These are phyloP conservation scores for Candida sp. DNA, from an alignment of 1,139 yeast genomes.

Conservation along the genomic window DNA sequence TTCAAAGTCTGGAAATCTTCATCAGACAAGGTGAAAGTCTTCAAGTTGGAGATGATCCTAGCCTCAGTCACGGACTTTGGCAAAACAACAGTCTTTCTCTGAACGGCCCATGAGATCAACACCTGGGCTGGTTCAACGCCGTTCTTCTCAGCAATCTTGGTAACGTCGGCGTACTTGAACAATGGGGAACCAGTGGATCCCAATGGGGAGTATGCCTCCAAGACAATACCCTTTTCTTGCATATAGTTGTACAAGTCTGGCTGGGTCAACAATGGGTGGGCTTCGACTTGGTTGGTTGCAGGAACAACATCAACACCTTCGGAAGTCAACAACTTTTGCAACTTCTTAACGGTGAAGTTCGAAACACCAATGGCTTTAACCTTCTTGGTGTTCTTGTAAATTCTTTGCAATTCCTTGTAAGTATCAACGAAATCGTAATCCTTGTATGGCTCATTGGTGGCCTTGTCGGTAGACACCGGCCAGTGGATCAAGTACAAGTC, in stretches of 20 bases:
- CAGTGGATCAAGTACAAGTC: conserved; percentile 88
- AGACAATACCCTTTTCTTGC: conserved; percentile 44
- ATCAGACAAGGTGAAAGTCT: conserved; percentile 31
- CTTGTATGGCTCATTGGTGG: conserved; percentile 23
- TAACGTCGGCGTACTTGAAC: conserved; percentile 43
- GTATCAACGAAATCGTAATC: conserved; percentile 68
- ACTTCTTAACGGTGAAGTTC: conserved; percentile 51
- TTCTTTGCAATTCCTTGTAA: conserved; percentile 69
- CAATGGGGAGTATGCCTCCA: conserved; percentile 65
- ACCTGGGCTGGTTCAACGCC: conserved; percentile 47
- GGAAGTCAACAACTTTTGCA: conserved; percentile 50
- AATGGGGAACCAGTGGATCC: conserved; percentile 62
- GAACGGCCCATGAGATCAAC: conserved; percentile 57
- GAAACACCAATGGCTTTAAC: conserved; percentile 66
- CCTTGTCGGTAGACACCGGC: conserved; percentile 66
- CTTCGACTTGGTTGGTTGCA: conserved; percentile 59
- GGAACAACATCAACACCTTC: conserved; percentile 50
- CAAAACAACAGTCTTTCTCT: conserved; percentile 54
- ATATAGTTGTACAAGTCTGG: conserved; percentile 48
- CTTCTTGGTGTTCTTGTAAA: conserved; percentile 58
- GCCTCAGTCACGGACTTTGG: conserved; percentile 54
- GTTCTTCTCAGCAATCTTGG: conserved; percentile 48
- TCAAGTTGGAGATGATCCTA: conserved; percentile 37
- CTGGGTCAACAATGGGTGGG: conserved; percentile 64
- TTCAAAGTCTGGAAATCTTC: conserved; percentile 40